phyloP scores from a whole-genome alignment of 495 filamentous ascomycete species.

The Aspergillus bridgeri region DNA sequence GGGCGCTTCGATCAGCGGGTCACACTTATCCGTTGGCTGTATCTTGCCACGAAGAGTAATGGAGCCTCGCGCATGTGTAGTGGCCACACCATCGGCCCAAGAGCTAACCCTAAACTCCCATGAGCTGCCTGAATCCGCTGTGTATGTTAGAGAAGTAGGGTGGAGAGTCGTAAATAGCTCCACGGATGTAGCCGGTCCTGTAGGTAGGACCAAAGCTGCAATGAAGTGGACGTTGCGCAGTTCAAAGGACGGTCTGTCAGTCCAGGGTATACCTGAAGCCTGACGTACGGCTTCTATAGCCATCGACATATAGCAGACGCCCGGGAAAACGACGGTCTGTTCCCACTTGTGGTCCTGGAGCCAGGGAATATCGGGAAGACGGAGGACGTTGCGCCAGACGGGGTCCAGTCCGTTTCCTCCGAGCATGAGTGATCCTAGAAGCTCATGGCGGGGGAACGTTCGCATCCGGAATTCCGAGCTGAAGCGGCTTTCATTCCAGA shows the following conservation, averaged over 20 bases:
- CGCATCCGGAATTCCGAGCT: constrained; percentile 10
- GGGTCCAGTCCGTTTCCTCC: constrained; percentile 6
- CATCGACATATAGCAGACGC: constrained; percentile 4
- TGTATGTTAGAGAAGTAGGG: no score
- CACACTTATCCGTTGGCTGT: no score
- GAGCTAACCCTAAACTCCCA: no score
- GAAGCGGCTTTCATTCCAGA: constrained; percentile 18
- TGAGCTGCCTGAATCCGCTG: no score
- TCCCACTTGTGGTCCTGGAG: constrained; percentile 8
- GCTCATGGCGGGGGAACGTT: constrained; percentile 13
- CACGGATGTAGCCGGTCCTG: no score
- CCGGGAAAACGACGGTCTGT: neutral
- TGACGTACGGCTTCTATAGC: neutral
- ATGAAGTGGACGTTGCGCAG: neutral
- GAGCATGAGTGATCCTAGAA: constrained; percentile 14
- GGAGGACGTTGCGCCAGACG: constrained; percentile 20
- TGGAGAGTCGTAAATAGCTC: no score
- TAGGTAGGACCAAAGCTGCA: no score
- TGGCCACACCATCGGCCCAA: no score
- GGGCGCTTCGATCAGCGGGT: no score
- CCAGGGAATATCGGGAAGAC: constrained; percentile 17
- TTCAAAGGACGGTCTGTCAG: neutral
- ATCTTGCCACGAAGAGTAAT: no score
- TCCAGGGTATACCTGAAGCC: neutral
- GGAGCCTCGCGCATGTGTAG: no score